Percentiles rank a stretch among this genome's conserved stretches.
Conservation (phyloP, 495 filamentous ascomycete species). For the Penicillium samsonianum region DNA sequence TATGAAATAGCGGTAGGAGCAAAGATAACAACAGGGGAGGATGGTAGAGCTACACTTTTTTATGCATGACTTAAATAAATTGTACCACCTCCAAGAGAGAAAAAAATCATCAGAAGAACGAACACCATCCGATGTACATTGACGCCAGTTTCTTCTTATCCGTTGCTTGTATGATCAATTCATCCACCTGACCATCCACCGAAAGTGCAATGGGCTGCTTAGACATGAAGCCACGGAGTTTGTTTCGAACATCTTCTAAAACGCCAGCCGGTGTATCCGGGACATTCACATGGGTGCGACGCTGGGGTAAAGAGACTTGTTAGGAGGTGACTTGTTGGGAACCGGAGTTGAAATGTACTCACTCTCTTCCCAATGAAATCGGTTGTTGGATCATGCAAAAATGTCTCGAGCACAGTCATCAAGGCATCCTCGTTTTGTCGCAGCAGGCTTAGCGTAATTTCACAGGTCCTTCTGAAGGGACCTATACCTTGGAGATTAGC, state of each 20-base stretch:
- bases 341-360: slow-evolving; percentile 8
- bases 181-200: slow-evolving; percentile 94
- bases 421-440: slow-evolving; percentile 91
- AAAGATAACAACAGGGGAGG: background rate
- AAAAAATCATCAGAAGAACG: slow-evolving; percentile 65
- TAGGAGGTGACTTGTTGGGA: slow-evolving; percentile 5
- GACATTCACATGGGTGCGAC: slow-evolving; percentile 59
- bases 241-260: slow-evolving; percentile 82
- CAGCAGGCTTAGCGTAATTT: slow-evolving; percentile 81
- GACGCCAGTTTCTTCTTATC: slow-evolving; percentile 71
- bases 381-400: slow-evolving; percentile 92
- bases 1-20: background rate
- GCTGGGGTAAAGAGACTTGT: slow-evolving; percentile 41
- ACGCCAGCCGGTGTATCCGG: slow-evolving; percentile 87
- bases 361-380: slow-evolving; percentile 83
- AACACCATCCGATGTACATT: slow-evolving; percentile 99
- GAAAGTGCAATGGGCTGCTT: slow-evolving; percentile 87
- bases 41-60: background rate
- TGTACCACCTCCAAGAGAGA: background rate
- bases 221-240: slow-evolving; percentile 79
- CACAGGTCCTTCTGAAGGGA: slow-evolving; percentile 86
- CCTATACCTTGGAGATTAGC: slow-evolving; percentile 45
- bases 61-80: background rate
- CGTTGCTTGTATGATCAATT: slow-evolving; percentile 81
- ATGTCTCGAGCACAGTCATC: slow-evolving; percentile 95